These are phyloP conservation scores for Populus tomentosa DNA, from an alignment of 441 rosid genomes.

Conservation along the genomic window DNA sequence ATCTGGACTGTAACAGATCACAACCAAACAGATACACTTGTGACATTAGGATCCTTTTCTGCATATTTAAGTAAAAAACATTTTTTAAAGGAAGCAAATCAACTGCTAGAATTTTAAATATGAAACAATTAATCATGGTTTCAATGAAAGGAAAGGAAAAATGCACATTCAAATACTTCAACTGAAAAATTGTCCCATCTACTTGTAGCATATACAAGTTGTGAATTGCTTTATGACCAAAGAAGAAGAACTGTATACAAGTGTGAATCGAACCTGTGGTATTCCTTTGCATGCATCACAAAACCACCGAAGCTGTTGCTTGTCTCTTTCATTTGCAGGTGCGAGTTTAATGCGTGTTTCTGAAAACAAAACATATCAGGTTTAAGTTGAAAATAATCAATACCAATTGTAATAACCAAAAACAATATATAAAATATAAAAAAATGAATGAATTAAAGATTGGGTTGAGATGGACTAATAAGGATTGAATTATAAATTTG, in stretches of 20 bases:
- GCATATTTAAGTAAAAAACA: too few relatives aligned
- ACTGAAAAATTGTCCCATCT: background rate
- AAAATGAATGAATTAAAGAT: too few relatives aligned
- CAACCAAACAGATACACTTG: background rate
- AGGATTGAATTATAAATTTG: too few relatives aligned
- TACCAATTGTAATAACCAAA: background rate
- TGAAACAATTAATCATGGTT: background rate
- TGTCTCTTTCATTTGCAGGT: constrained; percentile 65
- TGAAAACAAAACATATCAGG: constrained; percentile 27
- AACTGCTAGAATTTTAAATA: background rate
- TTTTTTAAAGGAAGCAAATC: background rate
- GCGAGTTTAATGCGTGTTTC: constrained; percentile 73
- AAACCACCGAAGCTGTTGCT: constrained; percentile 72
- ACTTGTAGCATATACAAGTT: background rate
- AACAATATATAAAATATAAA: background rate
- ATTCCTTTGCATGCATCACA: constrained; percentile 97
- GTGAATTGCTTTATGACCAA: constrained; percentile 1
- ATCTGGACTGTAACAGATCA: background rate
- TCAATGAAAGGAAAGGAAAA: background rate
- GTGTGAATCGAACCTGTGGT: constrained; percentile 50
- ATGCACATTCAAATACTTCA: background rate
- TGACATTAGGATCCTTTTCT: background rate
- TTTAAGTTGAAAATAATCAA: constrained; percentile 5
- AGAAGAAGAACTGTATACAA: constrained; percentile 3
- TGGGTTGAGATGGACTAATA: too few relatives aligned